Conservation (phyloP, 83 land plant genomes). For the Picea abies region DNA sequence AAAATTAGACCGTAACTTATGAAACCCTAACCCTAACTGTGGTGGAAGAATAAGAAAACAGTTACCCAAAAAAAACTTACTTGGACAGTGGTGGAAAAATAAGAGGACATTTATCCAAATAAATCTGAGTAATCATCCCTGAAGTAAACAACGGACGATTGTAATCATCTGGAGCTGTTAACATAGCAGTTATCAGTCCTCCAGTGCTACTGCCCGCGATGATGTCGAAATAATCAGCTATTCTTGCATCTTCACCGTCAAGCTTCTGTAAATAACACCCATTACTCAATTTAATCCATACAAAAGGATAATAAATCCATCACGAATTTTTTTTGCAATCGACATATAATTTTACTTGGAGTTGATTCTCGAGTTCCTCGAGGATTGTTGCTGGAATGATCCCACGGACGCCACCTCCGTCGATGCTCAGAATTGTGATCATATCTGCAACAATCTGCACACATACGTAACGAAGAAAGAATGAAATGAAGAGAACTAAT, state of each 20-base stretch:
- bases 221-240: slow-evolving; percentile 46
- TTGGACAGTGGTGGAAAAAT: no score
- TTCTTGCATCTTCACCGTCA: slow-evolving; percentile 29
- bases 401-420: neutral
- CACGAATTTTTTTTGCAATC: no score
- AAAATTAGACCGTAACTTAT: no score
- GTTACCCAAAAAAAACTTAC: slow-evolving; percentile 23
- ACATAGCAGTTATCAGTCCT: slow-evolving; percentile 31
- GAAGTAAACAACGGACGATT: slow-evolving; percentile 26
- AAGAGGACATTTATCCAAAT: slow-evolving; percentile 19
- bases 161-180: slow-evolving; percentile 17
- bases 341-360: no score
- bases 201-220: slow-evolving; percentile 48
- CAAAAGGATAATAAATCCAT: no score
- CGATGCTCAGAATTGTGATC: neutral
- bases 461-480: no score
- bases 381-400: neutral
- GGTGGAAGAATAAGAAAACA: neutral
- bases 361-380: no score
- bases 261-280: slow-evolving; percentile 12
- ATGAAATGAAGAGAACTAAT: no score
- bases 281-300: no score
- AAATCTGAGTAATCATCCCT: slow-evolving; percentile 25
- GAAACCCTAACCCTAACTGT: no score
- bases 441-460: no score